Conservation (phyloP, 306 rosid species). For the Fagus sylvatica region DNA sequence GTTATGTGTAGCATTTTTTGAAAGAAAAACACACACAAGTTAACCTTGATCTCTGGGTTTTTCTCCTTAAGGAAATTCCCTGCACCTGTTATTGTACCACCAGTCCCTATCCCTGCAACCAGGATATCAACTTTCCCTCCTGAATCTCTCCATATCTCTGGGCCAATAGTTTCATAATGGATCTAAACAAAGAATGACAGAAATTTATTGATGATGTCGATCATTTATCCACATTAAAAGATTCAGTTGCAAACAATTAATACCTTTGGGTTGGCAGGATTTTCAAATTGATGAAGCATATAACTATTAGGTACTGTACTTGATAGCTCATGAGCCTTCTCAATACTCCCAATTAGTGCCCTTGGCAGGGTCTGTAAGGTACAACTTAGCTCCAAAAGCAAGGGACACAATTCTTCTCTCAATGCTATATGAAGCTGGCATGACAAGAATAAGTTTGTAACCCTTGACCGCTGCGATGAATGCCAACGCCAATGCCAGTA, state of each 20-base stretch:
- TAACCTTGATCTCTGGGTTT: constrained; percentile 76
- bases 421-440: constrained; percentile 57
- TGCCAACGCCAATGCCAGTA: constrained; percentile 86
- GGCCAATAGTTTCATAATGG: constrained; percentile 88
- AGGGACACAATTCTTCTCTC: constrained; percentile 64
- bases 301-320: constrained; percentile 49
- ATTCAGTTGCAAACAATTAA: neutral
- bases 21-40: neutral
- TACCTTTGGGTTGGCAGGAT: constrained; percentile 73
- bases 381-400: constrained; percentile 86
- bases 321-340: constrained; percentile 53
- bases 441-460: constrained; percentile 55
- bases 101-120: constrained; percentile 85
- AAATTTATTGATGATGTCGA: neutral
- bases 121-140: constrained; percentile 64
- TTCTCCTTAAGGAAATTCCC: constrained; percentile 76
- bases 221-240: constrained; percentile 3
- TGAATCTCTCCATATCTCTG: constrained; percentile 87
- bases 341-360: constrained; percentile 47
- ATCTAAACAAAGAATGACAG: constrained; percentile 35
- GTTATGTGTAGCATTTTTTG: no score
- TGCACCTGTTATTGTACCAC: constrained; percentile 71
- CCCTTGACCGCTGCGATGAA: constrained; percentile 70
- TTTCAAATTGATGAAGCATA: constrained; percentile 59
- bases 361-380: constrained; percentile 58